Percentiles rank a stretch among this genome's conserved stretches.
Conservation (phyloP, 306 rosid species). For the Vachellia pachyceras region DNA sequence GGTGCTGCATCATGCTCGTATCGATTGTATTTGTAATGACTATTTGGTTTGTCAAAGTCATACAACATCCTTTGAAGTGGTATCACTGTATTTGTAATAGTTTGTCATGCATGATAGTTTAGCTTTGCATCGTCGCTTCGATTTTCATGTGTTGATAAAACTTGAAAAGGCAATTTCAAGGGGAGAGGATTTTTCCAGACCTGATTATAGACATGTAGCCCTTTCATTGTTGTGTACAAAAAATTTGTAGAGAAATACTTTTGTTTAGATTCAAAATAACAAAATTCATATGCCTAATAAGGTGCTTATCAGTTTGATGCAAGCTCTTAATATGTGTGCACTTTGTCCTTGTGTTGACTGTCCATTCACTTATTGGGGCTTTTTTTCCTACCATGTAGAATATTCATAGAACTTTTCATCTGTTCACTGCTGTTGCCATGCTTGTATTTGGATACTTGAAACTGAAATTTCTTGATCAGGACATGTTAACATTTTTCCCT, state of each 20-base stretch:
- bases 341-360: neutral
- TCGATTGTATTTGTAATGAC: too few relatives aligned
- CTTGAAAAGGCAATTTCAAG: neutral
- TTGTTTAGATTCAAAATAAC: too few relatives aligned
- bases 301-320: neutral
- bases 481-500: slow-evolving; percentile 1
- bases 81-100: neutral
- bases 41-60: too few relatives aligned
- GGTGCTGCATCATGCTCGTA: too few relatives aligned
- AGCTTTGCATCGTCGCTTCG: neutral
- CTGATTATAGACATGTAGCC: too few relatives aligned
- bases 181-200: neutral
- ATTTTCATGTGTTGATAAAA: neutral
- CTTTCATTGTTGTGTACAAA: neutral
- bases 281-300: neutral
- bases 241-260: neutral
- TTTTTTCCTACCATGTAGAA: neutral
- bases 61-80: too few relatives aligned
- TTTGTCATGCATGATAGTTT: slow-evolving; percentile 11
- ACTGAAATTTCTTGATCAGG: slow-evolving; percentile 13
- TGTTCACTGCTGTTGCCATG: too few relatives aligned
- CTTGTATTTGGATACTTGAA: neutral
- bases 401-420: too few relatives aligned
- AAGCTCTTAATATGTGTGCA: neutral
- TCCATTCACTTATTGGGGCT: neutral